A percentile compares a stretch with the other conserved stretches of the same genome.
Evolutionary conservation across 106 monocot genomes (phyloP).

Genomic region (Triglochin maritima): DNA sequence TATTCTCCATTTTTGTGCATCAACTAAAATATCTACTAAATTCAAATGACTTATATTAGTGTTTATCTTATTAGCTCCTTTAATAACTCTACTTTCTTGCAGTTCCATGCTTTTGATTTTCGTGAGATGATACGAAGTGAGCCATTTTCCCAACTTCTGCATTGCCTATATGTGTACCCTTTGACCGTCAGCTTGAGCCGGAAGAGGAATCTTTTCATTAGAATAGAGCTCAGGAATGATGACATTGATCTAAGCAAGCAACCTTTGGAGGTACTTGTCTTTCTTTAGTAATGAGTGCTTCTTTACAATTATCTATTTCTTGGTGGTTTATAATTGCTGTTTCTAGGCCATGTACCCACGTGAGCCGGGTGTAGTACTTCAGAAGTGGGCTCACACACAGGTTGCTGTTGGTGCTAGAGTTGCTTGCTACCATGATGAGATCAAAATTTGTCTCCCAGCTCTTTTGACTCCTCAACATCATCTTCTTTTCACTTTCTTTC

Average conservation of each 20-base stretch:
- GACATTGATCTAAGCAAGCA: slow-evolving; percentile 67
- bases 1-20: too few species aligned
- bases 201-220: slow-evolving; percentile 88
- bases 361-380: slow-evolving; percentile 43
- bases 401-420: slow-evolving; percentile 74
- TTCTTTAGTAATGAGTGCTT: neutral
- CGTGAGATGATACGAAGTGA: slow-evolving; percentile 78
- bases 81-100: slow-evolving; percentile 7
- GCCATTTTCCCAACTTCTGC: slow-evolving; percentile 82
- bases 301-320: too few species aligned
- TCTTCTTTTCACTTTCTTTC: slow-evolving; percentile 86
- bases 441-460: slow-evolving; percentile 80
- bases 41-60: too few species aligned
- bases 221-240: slow-evolving; percentile 88
- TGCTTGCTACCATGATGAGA: slow-evolving; percentile 91
- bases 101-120: slow-evolving; percentile 95
- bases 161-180: slow-evolving; percentile 86
- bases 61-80: neutral
- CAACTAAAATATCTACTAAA: too few species aligned
- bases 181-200: slow-evolving; percentile 81
- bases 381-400: slow-evolving; percentile 89
- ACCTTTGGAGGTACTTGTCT: slow-evolving; percentile 63
- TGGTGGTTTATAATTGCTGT: neutral
- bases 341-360: slow-evolving; percentile 60
- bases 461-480: slow-evolving; percentile 91